Evolutionary conservation across 352 stramenopile genomes (phyloP).

Genomic region (Aphanomyces euteiches): DNA sequence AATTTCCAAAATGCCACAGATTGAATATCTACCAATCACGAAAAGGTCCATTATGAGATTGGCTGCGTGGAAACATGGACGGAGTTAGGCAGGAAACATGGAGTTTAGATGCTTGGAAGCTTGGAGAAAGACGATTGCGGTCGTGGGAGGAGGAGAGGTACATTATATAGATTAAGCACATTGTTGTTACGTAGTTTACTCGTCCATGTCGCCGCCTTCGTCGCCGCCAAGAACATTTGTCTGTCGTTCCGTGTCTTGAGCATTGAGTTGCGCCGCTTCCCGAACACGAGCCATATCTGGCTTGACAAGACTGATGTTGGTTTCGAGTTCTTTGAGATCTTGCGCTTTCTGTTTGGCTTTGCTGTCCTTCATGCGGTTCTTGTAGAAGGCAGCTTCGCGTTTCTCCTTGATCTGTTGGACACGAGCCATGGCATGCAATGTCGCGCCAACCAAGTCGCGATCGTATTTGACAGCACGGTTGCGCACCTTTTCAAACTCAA

Average conservation of each 20-base stretch:
- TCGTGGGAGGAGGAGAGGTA: not conserved
- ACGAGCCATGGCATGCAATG: slow-evolving; percentile 97
- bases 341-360: slow-evolving; percentile 74
- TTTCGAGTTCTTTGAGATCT: slow-evolving; percentile 76
- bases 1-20: not conserved
- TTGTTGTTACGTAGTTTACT: slow-evolving; percentile 15
- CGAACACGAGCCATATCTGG: slow-evolving; percentile 61
- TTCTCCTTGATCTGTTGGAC: slow-evolving; percentile 97
- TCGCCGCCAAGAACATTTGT: slow-evolving; percentile 27
- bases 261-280: slow-evolving; percentile 75
- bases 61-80: no score
- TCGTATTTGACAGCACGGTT: slow-evolving; percentile 99
- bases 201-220: slow-evolving; percentile 29
- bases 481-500: slow-evolving; percentile 99
- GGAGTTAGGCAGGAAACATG: no score
- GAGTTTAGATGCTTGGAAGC: no score
- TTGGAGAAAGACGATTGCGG: not conserved
- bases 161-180: slow-evolving; percentile 21
- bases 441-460: slow-evolving; percentile 97
- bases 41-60: no score
- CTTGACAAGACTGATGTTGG: slow-evolving; percentile 84
- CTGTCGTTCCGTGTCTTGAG: slow-evolving; percentile 28
- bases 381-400: slow-evolving; percentile 96
- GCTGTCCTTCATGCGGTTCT: slow-evolving; percentile 93
- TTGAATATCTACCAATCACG: no score